These are phyloP conservation scores for Penstemon eatonii DNA, from an alignment of 257 asterid species.

Conservation along the genomic window DNA sequence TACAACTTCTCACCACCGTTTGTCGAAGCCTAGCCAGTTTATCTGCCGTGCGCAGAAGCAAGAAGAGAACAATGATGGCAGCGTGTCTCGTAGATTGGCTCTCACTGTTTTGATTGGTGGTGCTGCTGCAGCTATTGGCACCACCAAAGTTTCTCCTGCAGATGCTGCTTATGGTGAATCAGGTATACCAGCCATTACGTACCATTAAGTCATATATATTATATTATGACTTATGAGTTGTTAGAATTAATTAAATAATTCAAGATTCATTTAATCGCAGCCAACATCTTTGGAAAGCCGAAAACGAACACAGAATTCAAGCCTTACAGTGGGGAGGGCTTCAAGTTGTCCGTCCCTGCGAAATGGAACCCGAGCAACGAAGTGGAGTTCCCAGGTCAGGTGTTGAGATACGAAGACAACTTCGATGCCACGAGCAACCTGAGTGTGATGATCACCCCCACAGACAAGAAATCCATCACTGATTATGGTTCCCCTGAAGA, in stretches of 20 bases:
- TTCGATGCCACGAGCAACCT: conserved; percentile 66
- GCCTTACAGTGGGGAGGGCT: conserved; percentile 51
- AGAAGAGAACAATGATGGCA: conserved; percentile 31
- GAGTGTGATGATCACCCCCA: conserved; percentile 57
- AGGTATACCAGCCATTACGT: conserved; percentile 35
- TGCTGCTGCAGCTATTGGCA: conserved; percentile 69
- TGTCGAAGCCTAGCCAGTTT: conserved; percentile 41
- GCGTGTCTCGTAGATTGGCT: conserved; percentile 66
- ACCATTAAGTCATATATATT: no score
- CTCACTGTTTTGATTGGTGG: conserved; percentile 66
- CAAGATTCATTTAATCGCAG: conserved; percentile 29
- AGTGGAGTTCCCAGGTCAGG: conserved; percentile 69
- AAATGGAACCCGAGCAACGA: conserved; percentile 81
- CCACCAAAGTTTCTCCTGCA: conserved; percentile 68
- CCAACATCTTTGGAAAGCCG: conserved; percentile 75
- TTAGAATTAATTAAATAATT: no score
- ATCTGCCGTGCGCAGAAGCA: conserved; percentile 69
- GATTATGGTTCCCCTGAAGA: conserved; percentile 76
- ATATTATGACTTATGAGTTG: not conserved
- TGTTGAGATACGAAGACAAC: conserved; percentile 83
- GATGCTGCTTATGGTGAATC: conserved; percentile 92
- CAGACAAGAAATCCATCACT: conserved; percentile 75
- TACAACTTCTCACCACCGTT: conserved; percentile 33
- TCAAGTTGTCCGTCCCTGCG: conserved; percentile 54
- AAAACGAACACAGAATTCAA: conserved; percentile 62